Evolutionary conservation across 140 eudicot genomes (phyloP).

Genomic region (Anethum foeniculum): DNA sequence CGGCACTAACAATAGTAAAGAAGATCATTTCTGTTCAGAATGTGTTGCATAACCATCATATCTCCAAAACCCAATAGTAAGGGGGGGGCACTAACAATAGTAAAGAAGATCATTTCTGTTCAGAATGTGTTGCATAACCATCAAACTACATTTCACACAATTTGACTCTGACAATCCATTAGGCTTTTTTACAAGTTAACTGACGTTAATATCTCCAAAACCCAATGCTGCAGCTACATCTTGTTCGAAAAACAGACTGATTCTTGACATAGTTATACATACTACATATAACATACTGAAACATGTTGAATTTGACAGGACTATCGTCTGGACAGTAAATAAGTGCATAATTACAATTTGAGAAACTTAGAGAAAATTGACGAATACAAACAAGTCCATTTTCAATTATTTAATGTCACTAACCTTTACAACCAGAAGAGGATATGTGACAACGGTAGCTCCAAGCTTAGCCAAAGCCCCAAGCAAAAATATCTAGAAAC

Average conservation of each 20-base stretch:
- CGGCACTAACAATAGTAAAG: neutral
- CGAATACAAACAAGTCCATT: neutral
- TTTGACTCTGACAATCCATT: neutral
- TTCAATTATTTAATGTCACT: neutral
- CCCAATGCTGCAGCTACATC: neutral
- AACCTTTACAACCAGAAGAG: conserved; percentile 94
- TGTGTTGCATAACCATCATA: neutral
- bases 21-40: neutral
- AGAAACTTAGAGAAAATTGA: neutral
- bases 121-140: neutral
- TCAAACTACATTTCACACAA: neutral
- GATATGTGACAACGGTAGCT: conserved; percentile 91
- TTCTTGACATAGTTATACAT: neutral
- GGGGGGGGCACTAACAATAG: too few species aligned
- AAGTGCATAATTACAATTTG: neutral
- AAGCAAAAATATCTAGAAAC: conserved; percentile 65
- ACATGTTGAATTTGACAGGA: neutral
- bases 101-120: neutral
- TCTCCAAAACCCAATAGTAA: too few species aligned
- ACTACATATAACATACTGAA: neutral
- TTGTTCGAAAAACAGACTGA: neutral
- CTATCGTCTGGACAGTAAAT: neutral
- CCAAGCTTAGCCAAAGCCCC: conserved; percentile 99
- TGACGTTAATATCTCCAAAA: neutral
- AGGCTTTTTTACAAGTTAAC: neutral